A percentile compares a stretch with the other conserved stretches of the same genome.
phyloP scores from a whole-genome alignment of 1,139 yeast genomes.

The Geotrichum aggregatum region DNA sequence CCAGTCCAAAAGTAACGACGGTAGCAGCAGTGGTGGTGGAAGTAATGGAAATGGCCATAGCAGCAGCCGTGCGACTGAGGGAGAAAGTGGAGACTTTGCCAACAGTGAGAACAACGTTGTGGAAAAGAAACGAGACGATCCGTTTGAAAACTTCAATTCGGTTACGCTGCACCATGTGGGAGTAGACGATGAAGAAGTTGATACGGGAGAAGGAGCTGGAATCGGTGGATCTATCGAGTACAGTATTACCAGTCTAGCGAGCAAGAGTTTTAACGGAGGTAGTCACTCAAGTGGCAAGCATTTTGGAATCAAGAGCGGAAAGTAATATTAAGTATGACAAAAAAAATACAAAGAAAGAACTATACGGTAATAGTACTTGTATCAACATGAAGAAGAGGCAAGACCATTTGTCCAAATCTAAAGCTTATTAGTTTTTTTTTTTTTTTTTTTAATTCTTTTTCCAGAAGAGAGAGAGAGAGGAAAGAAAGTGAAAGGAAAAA shows the following conservation, averaged over 20 bases:
- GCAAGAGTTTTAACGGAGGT: neutral
- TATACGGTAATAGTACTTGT: neutral
- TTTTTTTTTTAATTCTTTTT: no score
- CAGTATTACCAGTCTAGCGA: constrained; percentile 1
- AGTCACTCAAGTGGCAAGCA: neutral
- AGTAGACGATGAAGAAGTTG: constrained; percentile 20
- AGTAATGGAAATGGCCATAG: neutral
- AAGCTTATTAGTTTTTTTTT: no score
- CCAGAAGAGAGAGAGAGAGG: neutral
- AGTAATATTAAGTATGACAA: neutral
- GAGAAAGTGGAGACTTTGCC: constrained; percentile 21
- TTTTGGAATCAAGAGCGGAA: constrained; percentile 4
- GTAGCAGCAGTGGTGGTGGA: neutral
- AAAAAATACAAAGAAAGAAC: neutral
- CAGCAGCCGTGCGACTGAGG: constrained; percentile 31
- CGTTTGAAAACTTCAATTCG: constrained; percentile 82
- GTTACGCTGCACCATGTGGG: constrained; percentile 74
- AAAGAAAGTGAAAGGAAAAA: no score
- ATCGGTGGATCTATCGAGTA: constrained; percentile 3
- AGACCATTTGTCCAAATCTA: constrained; percentile 19
- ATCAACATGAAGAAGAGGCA: constrained; percentile 5
- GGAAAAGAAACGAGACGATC: constrained; percentile 51
- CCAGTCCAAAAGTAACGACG: constrained; percentile 48
- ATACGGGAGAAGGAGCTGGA: neutral
- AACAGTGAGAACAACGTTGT: constrained; percentile 13